phyloP scores from a whole-genome alignment of 768 basidiomycete genomes.

The Phanerochaete carnosa region DNA sequence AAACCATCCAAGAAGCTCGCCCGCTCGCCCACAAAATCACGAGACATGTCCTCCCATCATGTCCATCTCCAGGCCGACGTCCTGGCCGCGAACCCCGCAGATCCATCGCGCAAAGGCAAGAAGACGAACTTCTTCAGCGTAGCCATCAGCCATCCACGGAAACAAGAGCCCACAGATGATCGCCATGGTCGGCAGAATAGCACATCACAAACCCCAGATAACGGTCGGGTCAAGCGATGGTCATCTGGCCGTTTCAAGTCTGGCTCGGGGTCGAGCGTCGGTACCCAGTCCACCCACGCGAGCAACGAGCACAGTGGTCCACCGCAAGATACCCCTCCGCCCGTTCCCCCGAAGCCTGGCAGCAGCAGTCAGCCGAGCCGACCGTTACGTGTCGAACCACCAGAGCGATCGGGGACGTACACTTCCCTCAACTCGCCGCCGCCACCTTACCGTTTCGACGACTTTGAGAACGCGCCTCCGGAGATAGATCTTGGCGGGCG shows the following conservation, averaged over 20 bases:
- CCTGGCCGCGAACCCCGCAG: constrained; percentile 14
- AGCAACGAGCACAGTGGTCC: not conserved
- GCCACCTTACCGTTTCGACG: constrained; percentile 12
- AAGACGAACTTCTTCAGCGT: constrained; percentile 26
- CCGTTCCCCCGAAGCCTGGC: constrained; percentile 7
- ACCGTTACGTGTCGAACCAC: constrained; percentile 1
- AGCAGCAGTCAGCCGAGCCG: not conserved
- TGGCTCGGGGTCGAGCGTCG: constrained; percentile 13
- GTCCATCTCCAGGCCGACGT: constrained; percentile 22
- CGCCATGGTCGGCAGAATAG: constrained; percentile 4
- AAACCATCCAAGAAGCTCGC: constrained; percentile 35
- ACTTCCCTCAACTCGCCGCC: constrained; percentile 13
- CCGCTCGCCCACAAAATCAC: constrained; percentile 4
- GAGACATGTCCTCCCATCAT: constrained; percentile 5
- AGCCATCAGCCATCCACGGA: constrained; percentile 20
- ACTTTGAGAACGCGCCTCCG: constrained; percentile 9
- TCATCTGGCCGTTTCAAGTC: constrained; percentile 9
- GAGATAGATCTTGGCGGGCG: constrained; percentile 25
- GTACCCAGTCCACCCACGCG: constrained; percentile 11
- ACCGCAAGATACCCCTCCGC: constrained; percentile 10
- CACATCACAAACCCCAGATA: constrained; percentile 7
- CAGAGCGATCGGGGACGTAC: not conserved
- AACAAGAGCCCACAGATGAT: constrained; percentile 17
- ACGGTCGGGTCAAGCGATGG: constrained; percentile 7
- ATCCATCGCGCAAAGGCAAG: constrained; percentile 20